A percentile compares a stretch with the other conserved stretches of the same genome.
These are phyloP conservation scores for Metarhizium guizhouense DNA, from an alignment of 2,329 filamentous ascomycete genomes.

Conservation along the genomic window DNA sequence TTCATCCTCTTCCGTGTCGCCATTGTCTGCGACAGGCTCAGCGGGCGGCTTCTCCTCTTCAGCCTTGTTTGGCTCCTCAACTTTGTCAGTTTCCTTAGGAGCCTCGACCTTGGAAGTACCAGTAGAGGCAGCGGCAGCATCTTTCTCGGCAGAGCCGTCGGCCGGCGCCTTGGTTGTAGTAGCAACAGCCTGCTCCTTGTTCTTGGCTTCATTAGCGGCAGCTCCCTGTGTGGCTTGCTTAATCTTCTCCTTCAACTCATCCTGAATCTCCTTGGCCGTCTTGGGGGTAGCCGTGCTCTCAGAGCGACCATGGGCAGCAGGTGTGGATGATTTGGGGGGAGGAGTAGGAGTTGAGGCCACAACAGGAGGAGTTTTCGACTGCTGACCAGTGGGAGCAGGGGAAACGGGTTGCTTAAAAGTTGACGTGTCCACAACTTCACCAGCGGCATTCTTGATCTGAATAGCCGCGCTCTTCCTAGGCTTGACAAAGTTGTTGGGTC, in stretches of 20 bases:
- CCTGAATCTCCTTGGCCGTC: slow-evolving; percentile 71
- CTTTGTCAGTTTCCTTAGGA: slow-evolving; percentile 1
- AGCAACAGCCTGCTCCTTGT: slow-evolving; percentile 14
- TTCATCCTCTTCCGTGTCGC: slow-evolving; percentile 43
- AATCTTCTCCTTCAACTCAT: slow-evolving; percentile 76
- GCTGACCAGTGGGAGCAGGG: slow-evolving; percentile 43
- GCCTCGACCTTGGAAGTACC: background rate
- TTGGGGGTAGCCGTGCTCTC: slow-evolving; percentile 63
- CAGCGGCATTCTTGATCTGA: slow-evolving; percentile 74
- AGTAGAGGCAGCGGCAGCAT: slow-evolving; percentile 1
- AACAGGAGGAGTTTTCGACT: slow-evolving; percentile 57
- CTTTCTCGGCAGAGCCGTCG: slow-evolving; percentile 19
- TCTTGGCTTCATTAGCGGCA: slow-evolving; percentile 17
- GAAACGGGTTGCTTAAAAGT: slow-evolving; percentile 49
- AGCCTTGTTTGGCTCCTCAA: slow-evolving; percentile 6
- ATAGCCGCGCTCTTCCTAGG: slow-evolving; percentile 65
- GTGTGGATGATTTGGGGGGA: slow-evolving; percentile 64
- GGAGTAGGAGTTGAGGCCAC: slow-evolving; percentile 71
- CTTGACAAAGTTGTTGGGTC: slow-evolving; percentile 38
- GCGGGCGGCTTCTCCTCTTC: slow-evolving; percentile 18
- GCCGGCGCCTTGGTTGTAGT: slow-evolving; percentile 21
- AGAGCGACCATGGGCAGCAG: slow-evolving; percentile 58
- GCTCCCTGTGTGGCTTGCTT: slow-evolving; percentile 45
- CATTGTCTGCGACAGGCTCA: slow-evolving; percentile 23
- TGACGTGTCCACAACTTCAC: slow-evolving; percentile 66